These are phyloP conservation scores for Podospora fimiseda DNA, from an alignment of 495 filamentous ascomycete genomes.

Conservation along the genomic window DNA sequence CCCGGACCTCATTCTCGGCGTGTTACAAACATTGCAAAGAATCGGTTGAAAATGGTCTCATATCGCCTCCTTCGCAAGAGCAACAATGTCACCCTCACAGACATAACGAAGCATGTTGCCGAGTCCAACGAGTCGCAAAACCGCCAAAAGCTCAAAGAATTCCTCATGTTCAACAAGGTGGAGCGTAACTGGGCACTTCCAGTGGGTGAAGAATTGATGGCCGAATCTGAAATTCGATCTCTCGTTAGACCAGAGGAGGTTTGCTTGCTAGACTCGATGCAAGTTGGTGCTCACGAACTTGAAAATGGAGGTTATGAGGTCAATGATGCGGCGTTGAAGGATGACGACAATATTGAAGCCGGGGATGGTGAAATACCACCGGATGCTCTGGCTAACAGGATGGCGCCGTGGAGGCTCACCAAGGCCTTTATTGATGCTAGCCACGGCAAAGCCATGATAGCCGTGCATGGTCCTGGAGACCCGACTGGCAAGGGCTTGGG, in stretches of 20 bases:
- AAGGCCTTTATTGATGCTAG: constrained; percentile 94
- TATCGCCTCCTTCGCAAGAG: constrained; percentile 77
- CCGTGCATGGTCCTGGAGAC: constrained; percentile 88
- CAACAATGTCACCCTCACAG: constrained; percentile 60
- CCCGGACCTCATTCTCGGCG: constrained; percentile 89
- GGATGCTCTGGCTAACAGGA: constrained; percentile 53
- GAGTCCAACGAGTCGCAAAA: constrained; percentile 92
- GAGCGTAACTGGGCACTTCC: constrained; percentile 76
- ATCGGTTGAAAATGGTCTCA: constrained; percentile 89
- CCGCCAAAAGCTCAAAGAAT: constrained; percentile 93
- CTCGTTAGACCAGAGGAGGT: constrained; percentile 95
- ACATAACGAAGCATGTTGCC: constrained; percentile 81
- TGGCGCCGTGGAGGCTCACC: constrained; percentile 91
- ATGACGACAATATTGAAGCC: constrained; percentile 43
- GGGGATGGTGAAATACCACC: constrained; percentile 61
- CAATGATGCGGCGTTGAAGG: constrained; percentile 52
- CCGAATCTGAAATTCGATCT: constrained; percentile 66
- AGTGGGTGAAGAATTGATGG: constrained; percentile 62
- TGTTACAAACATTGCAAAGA: constrained; percentile 91
- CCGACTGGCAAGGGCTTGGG: constrained; percentile 91
- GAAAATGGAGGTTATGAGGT: constrained; percentile 68
- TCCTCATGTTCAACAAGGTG: constrained; percentile 79
- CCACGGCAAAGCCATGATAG: constrained; percentile 93
- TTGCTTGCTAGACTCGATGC: constrained; percentile 92
- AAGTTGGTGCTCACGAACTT: constrained; percentile 81